Evolutionary conservation across 768 basidiomycete species (phyloP).

Genomic region (Leccinum olivaceopallidum): DNA sequence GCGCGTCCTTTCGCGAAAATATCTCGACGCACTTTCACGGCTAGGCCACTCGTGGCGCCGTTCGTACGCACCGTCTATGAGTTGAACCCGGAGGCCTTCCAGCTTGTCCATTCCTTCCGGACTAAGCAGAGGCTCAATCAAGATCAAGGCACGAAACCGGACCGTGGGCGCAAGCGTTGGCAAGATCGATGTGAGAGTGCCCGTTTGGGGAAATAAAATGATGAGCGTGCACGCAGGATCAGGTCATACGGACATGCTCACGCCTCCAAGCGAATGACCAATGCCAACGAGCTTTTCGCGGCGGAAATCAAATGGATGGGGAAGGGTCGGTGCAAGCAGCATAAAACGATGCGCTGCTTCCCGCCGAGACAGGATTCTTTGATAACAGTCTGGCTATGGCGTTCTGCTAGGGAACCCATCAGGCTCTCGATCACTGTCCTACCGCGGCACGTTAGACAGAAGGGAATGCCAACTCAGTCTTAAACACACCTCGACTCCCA

Average conservation of each 20-base stretch:
- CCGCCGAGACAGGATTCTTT: too few species aligned
- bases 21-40: slow-evolving; percentile 40
- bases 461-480: too few species aligned
- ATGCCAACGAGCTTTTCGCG: slow-evolving; percentile 57
- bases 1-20: slow-evolving; percentile 37
- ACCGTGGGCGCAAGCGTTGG: slow-evolving; percentile 47
- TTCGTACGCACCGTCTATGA: slow-evolving; percentile 49
- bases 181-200: slow-evolving; percentile 46
- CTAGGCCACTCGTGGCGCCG: slow-evolving; percentile 55
- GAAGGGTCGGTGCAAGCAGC: slow-evolving; percentile 38
- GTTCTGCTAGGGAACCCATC: too few species aligned
- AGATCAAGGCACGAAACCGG: slow-evolving; percentile 51
- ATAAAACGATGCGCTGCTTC: slow-evolving; percentile 59
- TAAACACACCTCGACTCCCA: too few species aligned
- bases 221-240: background rate
- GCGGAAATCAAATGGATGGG: slow-evolving; percentile 47
- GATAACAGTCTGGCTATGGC: too few species aligned
- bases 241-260: slow-evolving; percentile 49
- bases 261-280: slow-evolving; percentile 69
- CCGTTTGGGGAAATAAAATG: slow-evolving; percentile 1
- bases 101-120: slow-evolving; percentile 48
- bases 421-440: too few species aligned
- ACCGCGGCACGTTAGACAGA: too few species aligned
- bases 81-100: slow-evolving; percentile 37
- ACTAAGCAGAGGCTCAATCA: slow-evolving; percentile 67